Base-by-base conservation (phyloP, 306 rosid genomes). In the Hylodesmum podocarpum region DNA sequence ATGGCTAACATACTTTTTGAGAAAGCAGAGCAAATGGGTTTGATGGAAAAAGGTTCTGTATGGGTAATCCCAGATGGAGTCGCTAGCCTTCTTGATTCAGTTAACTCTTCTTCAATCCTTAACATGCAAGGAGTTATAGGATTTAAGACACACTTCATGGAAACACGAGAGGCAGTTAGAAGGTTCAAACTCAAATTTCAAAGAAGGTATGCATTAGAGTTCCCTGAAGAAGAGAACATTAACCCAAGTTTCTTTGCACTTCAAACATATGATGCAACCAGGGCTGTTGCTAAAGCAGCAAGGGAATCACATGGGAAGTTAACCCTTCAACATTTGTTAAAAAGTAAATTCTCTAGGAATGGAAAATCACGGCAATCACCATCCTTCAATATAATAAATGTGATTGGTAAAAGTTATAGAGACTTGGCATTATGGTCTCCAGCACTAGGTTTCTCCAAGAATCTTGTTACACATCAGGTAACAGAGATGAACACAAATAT, bases 111-210 rank as follows among this genome's bases (percentile, higher is more conserved):
- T 7, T 53, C 62, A 22, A 84, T 31, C 49, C 15, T 13, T 22
- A 73, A 72, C 66, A 87, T 91, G 96, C 87, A 85, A 80, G 91
- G 89, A 19, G 78, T 88, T 4, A 18, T 88, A 62, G 96, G 93
- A 18, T 65, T 88, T 43, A 78, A 76, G 73, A 82, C 85, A 11
- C 75, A 75, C 36, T 82, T 83, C 29, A 33, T 24, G 10, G 86
- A 81, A 57, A 66, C 31, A 7, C 80, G 46, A 2, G 68, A 40
- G 25, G 19, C 43, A 5, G 82, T 84, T 49, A 78, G 19, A 39
- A 68, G 43, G 28, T 91, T 88, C 81, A 84, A 59, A 69, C 61
- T 65, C 36, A 80, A 81, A 70, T 88, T 87, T 61, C 83, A 78
- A 34, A 82, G 66, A 59, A 62, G 59, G 8, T 87, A 79, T 14